These are phyloP conservation scores for Neovahlkampfia damariscottae DNA, from an alignment of 78 protist species.

Conservation along the genomic window DNA sequence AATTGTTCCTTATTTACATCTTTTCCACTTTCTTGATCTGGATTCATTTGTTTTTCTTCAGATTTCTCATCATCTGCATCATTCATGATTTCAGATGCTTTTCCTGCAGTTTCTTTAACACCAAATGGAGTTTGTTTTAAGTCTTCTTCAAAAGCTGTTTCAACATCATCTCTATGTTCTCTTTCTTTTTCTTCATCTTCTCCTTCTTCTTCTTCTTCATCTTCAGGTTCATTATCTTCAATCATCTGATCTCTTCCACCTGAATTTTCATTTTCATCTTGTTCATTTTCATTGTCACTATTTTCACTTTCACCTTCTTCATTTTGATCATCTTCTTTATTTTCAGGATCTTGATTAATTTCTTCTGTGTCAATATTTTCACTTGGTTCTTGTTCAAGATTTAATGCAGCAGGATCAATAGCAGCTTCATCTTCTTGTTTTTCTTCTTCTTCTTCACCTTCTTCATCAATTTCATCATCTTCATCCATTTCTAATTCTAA, in stretches of 20 bases:
- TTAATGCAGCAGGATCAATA: background rate
- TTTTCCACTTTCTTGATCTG: background rate
- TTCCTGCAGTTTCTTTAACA: slow-evolving; percentile 15
- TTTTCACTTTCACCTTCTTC: background rate
- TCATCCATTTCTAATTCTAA: slow-evolving; percentile 33
- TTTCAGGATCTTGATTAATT: background rate
- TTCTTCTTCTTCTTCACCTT: slow-evolving; percentile 42
- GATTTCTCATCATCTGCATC: background rate
- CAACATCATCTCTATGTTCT: background rate
- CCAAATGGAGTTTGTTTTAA: slow-evolving; percentile 16
- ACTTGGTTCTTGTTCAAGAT: slow-evolving; percentile 3
- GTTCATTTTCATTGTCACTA: slow-evolving; percentile 15
- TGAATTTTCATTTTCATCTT: slow-evolving; percentile 9
- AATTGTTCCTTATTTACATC: background rate
- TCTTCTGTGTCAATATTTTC: background rate
- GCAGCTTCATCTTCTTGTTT: background rate
- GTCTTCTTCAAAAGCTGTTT: slow-evolving; percentile 10
- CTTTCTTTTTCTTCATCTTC: background rate
- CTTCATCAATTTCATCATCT: slow-evolving; percentile 27
- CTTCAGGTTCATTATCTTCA: slow-evolving; percentile 14
- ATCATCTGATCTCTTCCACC: slow-evolving; percentile 5
- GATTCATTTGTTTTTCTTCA: background rate
- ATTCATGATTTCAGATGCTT: background rate
- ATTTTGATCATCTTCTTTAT: background rate
- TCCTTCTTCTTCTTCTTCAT: slow-evolving; percentile 15